Evolutionary conservation across 257 asterid species (phyloP).

Genomic region (Voacanga thouarsii): DNA sequence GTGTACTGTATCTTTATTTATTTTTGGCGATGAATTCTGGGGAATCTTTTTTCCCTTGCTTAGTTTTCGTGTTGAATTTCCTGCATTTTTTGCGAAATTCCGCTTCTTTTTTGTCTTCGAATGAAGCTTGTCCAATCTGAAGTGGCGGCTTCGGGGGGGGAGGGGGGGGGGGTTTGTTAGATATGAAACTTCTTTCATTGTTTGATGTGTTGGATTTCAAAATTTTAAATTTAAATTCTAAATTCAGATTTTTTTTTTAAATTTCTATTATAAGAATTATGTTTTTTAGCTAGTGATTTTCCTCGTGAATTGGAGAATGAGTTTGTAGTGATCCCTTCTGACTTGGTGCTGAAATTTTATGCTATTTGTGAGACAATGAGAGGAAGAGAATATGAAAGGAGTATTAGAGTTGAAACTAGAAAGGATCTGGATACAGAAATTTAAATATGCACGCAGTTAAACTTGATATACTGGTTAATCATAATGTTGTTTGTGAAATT

Average conservation of each 20-base stretch:
- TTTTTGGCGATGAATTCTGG: background rate
- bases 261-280: background rate
- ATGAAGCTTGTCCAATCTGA: background rate
- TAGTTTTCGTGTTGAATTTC: background rate
- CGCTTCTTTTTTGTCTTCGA: background rate
- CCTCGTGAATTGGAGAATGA: background rate
- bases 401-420: no score
- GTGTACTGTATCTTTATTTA: background rate
- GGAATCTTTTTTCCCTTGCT: background rate
- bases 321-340: background rate
- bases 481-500: slow-evolving; percentile 7
- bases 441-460: background rate
- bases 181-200: background rate
- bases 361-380: background rate
- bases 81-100: background rate
- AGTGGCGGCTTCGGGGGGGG: background rate
- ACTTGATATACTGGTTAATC: background rate
- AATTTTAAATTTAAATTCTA: background rate
- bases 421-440: no score
- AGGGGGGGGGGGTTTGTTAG: background rate
- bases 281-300: background rate
- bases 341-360: background rate
- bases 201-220: background rate
- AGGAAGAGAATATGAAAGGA: background rate
- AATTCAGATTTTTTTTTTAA: background rate